Evolutionary conservation across 1,139 yeast species (phyloP).

Genomic region (Diutina neorugosa): DNA sequence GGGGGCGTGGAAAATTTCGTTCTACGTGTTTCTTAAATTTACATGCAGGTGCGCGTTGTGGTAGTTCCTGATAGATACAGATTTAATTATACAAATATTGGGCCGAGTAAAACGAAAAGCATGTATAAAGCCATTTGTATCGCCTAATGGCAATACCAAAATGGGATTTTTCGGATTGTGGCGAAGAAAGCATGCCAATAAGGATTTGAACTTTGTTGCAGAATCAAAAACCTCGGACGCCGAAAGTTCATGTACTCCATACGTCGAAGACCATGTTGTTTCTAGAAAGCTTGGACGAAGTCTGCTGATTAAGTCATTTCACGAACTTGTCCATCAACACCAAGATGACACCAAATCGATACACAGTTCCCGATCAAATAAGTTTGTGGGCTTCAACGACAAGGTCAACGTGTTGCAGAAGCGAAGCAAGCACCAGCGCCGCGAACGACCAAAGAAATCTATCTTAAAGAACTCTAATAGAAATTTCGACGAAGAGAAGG

Average conservation of each 20-base stretch:
- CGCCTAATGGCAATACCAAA: background rate
- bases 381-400: background rate
- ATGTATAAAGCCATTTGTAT: no score
- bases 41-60: background rate
- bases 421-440: background rate
- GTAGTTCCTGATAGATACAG: background rate
- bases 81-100: no score
- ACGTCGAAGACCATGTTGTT: background rate
- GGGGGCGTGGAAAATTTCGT: background rate
- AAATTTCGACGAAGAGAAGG: background rate
- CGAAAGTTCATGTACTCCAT: background rate
- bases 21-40: slow-evolving; percentile 1
- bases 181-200: background rate
- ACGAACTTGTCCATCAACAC: background rate
- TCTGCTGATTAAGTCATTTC: background rate
- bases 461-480: background rate
- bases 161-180: background rate
- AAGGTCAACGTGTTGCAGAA: background rate
- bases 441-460: background rate
- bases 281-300: background rate
- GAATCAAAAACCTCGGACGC: background rate
- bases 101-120: background rate
- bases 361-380: background rate
- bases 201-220: background rate
- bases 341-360: background rate